Percentiles rank a stretch among this genome's conserved stretches.
phyloP scores from a whole-genome alignment of 2,329 filamentous ascomycete species.

The Periconia digitata region DNA sequence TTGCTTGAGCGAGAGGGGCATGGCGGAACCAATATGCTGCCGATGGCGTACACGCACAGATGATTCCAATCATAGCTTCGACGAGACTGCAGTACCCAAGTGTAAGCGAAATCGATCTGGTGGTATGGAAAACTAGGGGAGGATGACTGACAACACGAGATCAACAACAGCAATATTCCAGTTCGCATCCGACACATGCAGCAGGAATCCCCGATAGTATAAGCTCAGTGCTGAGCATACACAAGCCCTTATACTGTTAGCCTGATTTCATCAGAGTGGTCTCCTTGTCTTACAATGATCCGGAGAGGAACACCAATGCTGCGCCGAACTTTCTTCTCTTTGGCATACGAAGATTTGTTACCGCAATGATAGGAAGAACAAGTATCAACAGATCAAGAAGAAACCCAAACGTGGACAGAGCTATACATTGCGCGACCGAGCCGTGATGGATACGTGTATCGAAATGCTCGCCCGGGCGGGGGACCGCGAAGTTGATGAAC shows the following conservation, averaged over 20 bases:
- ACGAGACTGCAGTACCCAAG: background rate
- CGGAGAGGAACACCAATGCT: constrained; percentile 9
- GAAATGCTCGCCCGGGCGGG: background rate
- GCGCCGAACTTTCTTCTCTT: constrained; percentile 4
- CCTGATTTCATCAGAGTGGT: background rate
- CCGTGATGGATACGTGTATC: background rate
- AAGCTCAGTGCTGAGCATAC: background rate
- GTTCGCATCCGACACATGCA: too few relatives aligned
- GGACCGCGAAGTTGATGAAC: background rate
- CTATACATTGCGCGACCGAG: background rate
- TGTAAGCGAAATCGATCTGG: background rate
- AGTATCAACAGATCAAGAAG: constrained; percentile 8
- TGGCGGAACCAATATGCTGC: constrained; percentile 2
- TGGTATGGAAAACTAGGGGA: background rate
- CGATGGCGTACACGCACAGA: constrained; percentile 4
- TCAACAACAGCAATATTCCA: too few relatives aligned
- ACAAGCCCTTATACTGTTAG: constrained; percentile 1
- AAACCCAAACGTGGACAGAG: constrained; percentile 6
- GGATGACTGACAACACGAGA: too few relatives aligned
- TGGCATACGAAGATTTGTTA: background rate
- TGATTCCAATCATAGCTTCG: constrained; percentile 2
- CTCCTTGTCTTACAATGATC: constrained; percentile 3
- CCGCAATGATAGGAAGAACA: constrained; percentile 7
- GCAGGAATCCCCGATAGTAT: too few relatives aligned
- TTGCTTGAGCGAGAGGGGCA: background rate